phyloP scores from a whole-genome alignment of 2,329 filamentous ascomycete genomes.

The Westerdykella ornata region DNA sequence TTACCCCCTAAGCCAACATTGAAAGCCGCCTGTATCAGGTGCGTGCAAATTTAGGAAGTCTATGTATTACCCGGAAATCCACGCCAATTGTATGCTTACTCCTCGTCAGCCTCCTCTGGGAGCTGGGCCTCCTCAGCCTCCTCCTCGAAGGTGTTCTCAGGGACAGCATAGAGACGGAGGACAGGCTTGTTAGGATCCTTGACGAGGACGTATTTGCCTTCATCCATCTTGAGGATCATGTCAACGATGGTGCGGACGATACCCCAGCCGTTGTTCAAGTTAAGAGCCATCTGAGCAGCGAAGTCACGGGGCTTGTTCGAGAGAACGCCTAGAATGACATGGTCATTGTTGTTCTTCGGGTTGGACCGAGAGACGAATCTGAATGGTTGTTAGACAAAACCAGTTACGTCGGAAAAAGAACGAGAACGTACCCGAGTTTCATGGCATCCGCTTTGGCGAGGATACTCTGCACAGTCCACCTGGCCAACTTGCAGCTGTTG shows the following conservation, averaged over 20 bases:
- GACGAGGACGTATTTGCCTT: conserved; percentile 72
- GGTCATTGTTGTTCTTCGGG: conserved; percentile 86
- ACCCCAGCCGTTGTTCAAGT: conserved; percentile 95
- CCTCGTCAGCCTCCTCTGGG: conserved; percentile 51
- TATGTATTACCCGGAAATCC: too few relatives aligned
- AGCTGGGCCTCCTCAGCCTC: conserved; percentile 65
- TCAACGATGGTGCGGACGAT: conserved; percentile 97
- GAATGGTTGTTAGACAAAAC: conserved; percentile 21
- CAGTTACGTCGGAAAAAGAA: conserved; percentile 5
- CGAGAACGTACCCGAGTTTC: conserved; percentile 76
- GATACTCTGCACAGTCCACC: conserved; percentile 96
- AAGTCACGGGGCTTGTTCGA: conserved; percentile 98
- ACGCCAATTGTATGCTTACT: conserved; percentile 33
- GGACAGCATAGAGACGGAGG: conserved; percentile 87
- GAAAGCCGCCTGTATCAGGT: too few relatives aligned
- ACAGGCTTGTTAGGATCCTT: conserved; percentile 97
- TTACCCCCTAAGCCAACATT: too few relatives aligned
- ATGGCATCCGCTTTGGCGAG: conserved; percentile 95
- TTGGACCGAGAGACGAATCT: conserved; percentile 94
- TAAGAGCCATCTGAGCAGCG: conserved; percentile 95
- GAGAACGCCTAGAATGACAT: conserved; percentile 90
- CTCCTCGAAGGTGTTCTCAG: conserved; percentile 81
- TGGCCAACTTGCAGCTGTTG: conserved; percentile 96
- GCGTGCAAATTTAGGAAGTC: too few relatives aligned
- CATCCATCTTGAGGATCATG: conserved; percentile 73